phyloP scores from a whole-genome alignment of 1,284 basidiomycete species.

The Agaricales sp. region DNA sequence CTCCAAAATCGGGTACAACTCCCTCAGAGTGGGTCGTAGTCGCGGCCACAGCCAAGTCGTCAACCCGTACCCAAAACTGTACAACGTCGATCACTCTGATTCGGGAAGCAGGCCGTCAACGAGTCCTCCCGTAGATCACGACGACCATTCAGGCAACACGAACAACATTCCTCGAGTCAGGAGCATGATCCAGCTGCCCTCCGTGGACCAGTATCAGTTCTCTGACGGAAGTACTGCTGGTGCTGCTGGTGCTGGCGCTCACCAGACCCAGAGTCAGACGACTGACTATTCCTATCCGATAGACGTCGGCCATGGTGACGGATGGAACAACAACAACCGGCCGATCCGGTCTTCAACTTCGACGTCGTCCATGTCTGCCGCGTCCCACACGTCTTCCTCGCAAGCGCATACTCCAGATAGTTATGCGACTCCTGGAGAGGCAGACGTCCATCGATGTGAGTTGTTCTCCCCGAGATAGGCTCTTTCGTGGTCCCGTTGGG shows the following conservation, averaged over 20 bases:
- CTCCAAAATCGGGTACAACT: conserved; percentile 48
- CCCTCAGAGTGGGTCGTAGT: conserved; percentile 56
- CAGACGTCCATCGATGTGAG: conserved; percentile 75
- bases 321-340: conserved; percentile 27
- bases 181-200: conserved; percentile 69
- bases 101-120: conserved; percentile 49
- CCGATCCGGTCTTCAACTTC: conserved; percentile 67
- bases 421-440: conserved; percentile 49
- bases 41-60: conserved; percentile 74
- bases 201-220: conserved; percentile 55
- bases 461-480: too few relatives aligned
- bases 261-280: background rate
- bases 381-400: conserved; percentile 60
- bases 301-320: conserved; percentile 28
- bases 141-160: conserved; percentile 5
- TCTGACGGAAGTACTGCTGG: too few relatives aligned
- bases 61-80: conserved; percentile 73
- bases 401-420: conserved; percentile 72
- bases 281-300: background rate
- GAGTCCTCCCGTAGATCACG: conserved; percentile 27
- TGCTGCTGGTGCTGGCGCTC: background rate
- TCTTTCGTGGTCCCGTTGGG: too few relatives aligned
- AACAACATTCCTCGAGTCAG: conserved; percentile 49
- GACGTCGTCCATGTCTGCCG: conserved; percentile 59
- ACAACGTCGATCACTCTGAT: conserved; percentile 43